Evolutionary conservation across 768 basidiomycete species (phyloP), one percentile per base, ranked within the genome.

Genomic region (Boletus reticuloceps): DNA sequence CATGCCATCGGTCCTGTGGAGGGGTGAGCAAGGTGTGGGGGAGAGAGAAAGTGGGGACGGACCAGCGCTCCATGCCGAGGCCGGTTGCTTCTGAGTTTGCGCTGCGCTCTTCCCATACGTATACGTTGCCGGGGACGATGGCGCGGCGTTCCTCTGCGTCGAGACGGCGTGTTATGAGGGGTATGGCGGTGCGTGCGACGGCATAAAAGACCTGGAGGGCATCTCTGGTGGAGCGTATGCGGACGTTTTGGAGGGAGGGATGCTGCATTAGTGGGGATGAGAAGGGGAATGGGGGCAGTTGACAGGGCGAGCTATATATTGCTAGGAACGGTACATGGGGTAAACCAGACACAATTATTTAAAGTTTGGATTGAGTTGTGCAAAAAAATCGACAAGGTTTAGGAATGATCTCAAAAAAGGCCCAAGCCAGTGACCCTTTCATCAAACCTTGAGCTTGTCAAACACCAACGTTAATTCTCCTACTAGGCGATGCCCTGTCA

Each of bases 81-180:
- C 90, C 90, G 11, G 89, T 88, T 50, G 79, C 77, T 65, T 90
- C 89, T n/a, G 86, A 84, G 66, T 88, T 89, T 8, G 89, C 87
- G 25, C 87, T 87, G 58, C 89, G 86, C 62, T 93, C 90, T 67
- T 93, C 90, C 90, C 91, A 93, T 57, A 92, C 88, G 62, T 91
- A 92, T 22, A 91, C 88, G 61, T 89, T 89, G 25, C 90, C 90
- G 0, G 90, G 81, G 17, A 78, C 61, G 63, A 93, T 88, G 17
- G 82, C 82, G 45, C 84, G 77, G 40, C 90, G 82, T 69, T 92
- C 90, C 67, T 91, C 89, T 42, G 86, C 86, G 66, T 92, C 90
- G 61, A 93, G 80, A 9, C 90, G 84, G 53, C 90, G 82, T 20
- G 86, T 88, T 65, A 91, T 89, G 66, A 92, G 80, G 46, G 88